These are phyloP conservation scores for Ceratobasidium sp. DNA, from an alignment of 1,284 basidiomycete genomes.

Conservation along the genomic window DNA sequence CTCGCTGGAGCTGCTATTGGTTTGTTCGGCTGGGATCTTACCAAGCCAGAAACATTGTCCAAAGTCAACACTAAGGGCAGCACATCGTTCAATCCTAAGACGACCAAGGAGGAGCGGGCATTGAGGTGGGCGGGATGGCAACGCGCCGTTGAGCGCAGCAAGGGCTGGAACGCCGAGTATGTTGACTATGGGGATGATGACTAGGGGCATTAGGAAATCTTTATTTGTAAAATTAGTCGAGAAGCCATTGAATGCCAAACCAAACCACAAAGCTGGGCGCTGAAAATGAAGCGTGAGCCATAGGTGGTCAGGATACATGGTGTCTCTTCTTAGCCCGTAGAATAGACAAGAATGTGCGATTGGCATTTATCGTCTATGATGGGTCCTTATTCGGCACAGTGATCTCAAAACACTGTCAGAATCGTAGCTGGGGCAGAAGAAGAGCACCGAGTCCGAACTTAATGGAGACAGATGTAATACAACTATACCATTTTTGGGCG, in stretches of 20 bases:
- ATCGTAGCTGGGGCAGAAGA: too few relatives aligned
- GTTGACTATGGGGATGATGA: conserved; percentile 50
- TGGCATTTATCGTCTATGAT: too few relatives aligned
- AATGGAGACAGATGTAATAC: too few relatives aligned
- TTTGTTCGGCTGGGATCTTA: conserved; percentile 94
- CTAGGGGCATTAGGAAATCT: not conserved
- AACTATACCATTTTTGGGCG: too few relatives aligned
- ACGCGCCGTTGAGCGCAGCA: conserved; percentile 80
- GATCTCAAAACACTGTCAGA: too few relatives aligned
- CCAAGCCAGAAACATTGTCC: conserved; percentile 81
- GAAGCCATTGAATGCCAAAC: not conserved
- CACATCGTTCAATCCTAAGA: conserved; percentile 70
- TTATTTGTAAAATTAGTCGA: not conserved
- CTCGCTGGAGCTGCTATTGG: conserved; percentile 91
- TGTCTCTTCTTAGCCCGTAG: too few relatives aligned
- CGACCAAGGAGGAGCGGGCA: conserved; percentile 63
- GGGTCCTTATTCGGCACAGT: too few relatives aligned
- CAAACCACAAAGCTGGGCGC: too few relatives aligned
- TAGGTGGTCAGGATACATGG: too few relatives aligned
- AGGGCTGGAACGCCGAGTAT: conserved; percentile 74
- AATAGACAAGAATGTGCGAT: too few relatives aligned
- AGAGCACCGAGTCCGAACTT: too few relatives aligned
- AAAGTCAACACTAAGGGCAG: conserved; percentile 90
- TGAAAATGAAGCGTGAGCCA: too few relatives aligned
- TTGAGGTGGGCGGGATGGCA: conserved; percentile 81